Evolutionary conservation across 495 filamentous ascomycete species (phyloP).

Genomic region (Tricharina praecox): DNA sequence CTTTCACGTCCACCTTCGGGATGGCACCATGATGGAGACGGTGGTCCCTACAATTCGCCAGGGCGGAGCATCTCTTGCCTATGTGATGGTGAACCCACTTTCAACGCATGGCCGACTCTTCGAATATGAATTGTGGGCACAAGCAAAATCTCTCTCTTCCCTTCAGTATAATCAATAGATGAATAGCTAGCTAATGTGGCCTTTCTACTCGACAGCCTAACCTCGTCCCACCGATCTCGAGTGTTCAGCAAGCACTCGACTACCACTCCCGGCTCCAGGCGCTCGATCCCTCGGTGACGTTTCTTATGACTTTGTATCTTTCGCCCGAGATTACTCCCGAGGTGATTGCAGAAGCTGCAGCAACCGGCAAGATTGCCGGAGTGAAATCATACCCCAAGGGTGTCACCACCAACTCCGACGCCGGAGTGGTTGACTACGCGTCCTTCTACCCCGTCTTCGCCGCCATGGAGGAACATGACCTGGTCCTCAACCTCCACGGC

Average conservation of each 20-base stretch:
- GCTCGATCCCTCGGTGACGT: slow-evolving; percentile 57
- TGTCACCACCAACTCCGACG: slow-evolving; percentile 70
- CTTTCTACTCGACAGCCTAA: slow-evolving; percentile 30
- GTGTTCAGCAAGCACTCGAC: slow-evolving; percentile 53
- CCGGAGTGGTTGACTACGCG: slow-evolving; percentile 59
- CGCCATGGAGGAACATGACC: slow-evolving; percentile 52
- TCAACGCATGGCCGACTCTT: neutral
- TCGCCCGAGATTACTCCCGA: slow-evolving; percentile 62
- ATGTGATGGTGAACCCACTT: slow-evolving; percentile 49
- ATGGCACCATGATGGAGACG: slow-evolving; percentile 66
- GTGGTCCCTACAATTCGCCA: slow-evolving; percentile 56
- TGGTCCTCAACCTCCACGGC: slow-evolving; percentile 47
- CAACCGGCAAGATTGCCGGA: slow-evolving; percentile 40
- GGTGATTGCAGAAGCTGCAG: slow-evolving; percentile 54
- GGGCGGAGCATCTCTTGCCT: slow-evolving; percentile 64
- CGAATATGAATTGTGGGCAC: neutral
- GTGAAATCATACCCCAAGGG: slow-evolving; percentile 55
- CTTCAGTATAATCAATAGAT: too few species aligned
- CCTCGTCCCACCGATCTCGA: slow-evolving; percentile 51
- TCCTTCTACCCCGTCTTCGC: slow-evolving; percentile 61
- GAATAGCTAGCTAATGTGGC: slow-evolving; percentile 1
- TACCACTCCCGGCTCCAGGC: slow-evolving; percentile 51
- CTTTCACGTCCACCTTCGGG: slow-evolving; percentile 56
- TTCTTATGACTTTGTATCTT: slow-evolving; percentile 80
- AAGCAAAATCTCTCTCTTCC: too few species aligned